These are phyloP conservation scores for Cenchrus fungigraminus DNA, from an alignment of 176 grass and related monocot species.

Conservation along the genomic window DNA sequence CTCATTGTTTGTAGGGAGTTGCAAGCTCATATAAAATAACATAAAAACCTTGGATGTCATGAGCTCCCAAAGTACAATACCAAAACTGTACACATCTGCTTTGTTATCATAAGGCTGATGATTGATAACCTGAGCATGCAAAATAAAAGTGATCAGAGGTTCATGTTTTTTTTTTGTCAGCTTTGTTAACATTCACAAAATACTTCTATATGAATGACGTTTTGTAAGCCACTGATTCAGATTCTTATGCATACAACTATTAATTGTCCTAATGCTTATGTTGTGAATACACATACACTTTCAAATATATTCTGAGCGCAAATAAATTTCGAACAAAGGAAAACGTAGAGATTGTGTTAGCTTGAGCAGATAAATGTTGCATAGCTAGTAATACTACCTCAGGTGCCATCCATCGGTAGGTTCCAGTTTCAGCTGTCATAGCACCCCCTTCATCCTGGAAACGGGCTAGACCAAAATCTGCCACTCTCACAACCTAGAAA, in stretches of 20 bases:
- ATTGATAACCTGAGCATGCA: constrained; percentile 73
- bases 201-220: constrained; percentile 5
- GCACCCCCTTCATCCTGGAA: constrained; percentile 68
- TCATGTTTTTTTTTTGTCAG: background rate
- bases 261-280: background rate
- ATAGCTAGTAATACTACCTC: constrained; percentile 52
- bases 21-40: background rate
- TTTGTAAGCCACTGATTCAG: background rate
- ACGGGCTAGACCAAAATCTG: background rate
- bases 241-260: background rate
- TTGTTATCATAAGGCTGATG: constrained; percentile 75
- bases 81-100: constrained; percentile 88
- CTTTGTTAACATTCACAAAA: background rate
- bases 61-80: constrained; percentile 84
- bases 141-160: background rate
- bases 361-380: background rate
- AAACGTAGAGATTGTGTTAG: background rate
- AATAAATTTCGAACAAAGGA: background rate
- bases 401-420: constrained; percentile 85
- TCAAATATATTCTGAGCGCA: background rate
- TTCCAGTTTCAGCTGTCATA: constrained; percentile 89
- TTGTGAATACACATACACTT: background rate
- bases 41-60: constrained; percentile 66
- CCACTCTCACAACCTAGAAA: constrained; percentile 71
- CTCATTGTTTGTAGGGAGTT: background rate